These are phyloP conservation scores for Leccinum sublutescens DNA, from an alignment of 768 basidiomycete genomes.

Conservation along the genomic window DNA sequence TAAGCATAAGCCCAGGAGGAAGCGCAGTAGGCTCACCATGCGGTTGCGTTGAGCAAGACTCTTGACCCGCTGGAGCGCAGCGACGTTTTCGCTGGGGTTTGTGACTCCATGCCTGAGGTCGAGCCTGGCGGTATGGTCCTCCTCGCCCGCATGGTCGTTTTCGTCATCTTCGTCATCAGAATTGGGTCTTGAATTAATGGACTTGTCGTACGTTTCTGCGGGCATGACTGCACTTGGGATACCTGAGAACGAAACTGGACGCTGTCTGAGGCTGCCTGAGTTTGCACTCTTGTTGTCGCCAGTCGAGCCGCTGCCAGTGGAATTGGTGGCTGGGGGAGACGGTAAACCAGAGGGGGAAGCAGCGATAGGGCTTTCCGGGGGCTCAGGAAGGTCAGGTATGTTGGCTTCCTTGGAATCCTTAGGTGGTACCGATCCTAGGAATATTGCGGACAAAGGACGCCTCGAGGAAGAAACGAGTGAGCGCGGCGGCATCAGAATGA, in stretches of 20 bases:
- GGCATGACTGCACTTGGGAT: constrained; percentile 37
- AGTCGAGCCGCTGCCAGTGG: constrained; percentile 77
- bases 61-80: constrained; percentile 65
- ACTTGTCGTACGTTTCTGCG: constrained; percentile 40
- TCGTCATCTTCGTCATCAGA: constrained; percentile 49
- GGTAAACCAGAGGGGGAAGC: constrained; percentile 67
- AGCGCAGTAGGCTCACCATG: constrained; percentile 48
- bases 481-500: constrained; percentile 49
- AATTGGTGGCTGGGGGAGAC: constrained; percentile 83
- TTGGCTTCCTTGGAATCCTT: constrained; percentile 37
- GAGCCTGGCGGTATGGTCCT: constrained; percentile 63
- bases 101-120: constrained; percentile 36
- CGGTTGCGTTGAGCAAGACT: constrained; percentile 71
- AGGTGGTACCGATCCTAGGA: constrained; percentile 46
- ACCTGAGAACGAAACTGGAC: constrained; percentile 28
- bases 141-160: constrained; percentile 50
- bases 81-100: constrained; percentile 50
- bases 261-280: constrained; percentile 40
- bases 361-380: constrained; percentile 57
- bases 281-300: constrained; percentile 52
- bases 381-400: constrained; percentile 69
- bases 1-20: constrained; percentile 20
- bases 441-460: constrained; percentile 63
- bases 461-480: constrained; percentile 39
- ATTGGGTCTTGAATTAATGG: constrained; percentile 29